Conservation (phyloP, 495 filamentous ascomycete species). For the Penicillium soppii region DNA sequence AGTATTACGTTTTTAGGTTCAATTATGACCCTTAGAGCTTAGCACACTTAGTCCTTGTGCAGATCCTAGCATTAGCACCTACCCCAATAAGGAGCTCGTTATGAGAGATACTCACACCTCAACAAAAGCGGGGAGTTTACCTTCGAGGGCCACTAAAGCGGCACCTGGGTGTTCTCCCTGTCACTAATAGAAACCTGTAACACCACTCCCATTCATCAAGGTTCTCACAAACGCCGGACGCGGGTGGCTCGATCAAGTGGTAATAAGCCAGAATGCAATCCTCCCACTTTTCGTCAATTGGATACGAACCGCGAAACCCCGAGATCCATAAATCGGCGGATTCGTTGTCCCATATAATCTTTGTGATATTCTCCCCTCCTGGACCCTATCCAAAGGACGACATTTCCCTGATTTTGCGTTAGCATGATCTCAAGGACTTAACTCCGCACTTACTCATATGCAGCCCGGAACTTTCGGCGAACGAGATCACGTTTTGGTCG, state of each 20-base stretch:
- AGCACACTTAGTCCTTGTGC: too few species aligned
- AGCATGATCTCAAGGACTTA: constrained; percentile 1
- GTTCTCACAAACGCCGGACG: neutral
- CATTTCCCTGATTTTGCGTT: constrained; percentile 1
- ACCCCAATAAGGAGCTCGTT: too few species aligned
- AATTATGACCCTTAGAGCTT: too few species aligned
- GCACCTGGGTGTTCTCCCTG: constrained; percentile 1
- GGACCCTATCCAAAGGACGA: constrained; percentile 2
- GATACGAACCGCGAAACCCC: neutral
- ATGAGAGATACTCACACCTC: neutral
- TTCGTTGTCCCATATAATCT: constrained; percentile 4
- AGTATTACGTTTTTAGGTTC: too few species aligned
- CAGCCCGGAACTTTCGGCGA: constrained; percentile 1
- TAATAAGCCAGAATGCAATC: constrained; percentile 3
- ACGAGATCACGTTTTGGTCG: constrained; percentile 1
- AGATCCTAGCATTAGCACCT: too few species aligned
- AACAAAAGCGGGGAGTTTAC: neutral
- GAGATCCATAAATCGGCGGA: constrained; percentile 4
- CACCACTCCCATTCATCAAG: too few species aligned
- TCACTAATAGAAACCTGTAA: constrained; percentile 2
- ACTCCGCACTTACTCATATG: constrained; percentile 4
- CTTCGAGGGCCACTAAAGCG: constrained; percentile 1
- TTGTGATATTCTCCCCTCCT: constrained; percentile 1
- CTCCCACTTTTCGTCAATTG: neutral
- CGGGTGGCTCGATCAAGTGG: neutral